Percentiles rank a stretch among this genome's conserved stretches.
These are phyloP conservation scores for Talaromyces sp. DNA, from an alignment of 2,329 filamentous ascomycete genomes.

Conservation along the genomic window DNA sequence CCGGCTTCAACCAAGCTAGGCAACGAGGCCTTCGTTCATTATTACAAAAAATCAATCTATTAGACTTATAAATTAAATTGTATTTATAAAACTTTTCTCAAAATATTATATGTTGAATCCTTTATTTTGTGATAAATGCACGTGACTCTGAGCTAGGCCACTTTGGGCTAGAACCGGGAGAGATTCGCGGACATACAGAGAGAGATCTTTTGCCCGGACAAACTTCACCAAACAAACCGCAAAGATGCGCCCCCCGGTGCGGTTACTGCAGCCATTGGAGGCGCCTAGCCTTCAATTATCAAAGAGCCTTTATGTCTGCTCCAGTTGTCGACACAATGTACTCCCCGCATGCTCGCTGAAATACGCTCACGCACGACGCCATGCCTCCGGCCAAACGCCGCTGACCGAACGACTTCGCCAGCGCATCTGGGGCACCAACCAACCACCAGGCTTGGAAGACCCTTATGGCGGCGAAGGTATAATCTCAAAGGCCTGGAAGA, in stretches of 20 bases:
- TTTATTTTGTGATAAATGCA: not conserved
- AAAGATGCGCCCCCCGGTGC: slow-evolving; percentile 35
- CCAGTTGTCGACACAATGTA: slow-evolving; percentile 34
- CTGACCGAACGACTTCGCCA: slow-evolving; percentile 44
- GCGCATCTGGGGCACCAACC: slow-evolving; percentile 48
- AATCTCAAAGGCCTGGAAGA: slow-evolving; percentile 24
- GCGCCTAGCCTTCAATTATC: slow-evolving; percentile 23
- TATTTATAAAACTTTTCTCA: too few species aligned
- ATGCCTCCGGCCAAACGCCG: slow-evolving; percentile 30
- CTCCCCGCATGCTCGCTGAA: slow-evolving; percentile 23
- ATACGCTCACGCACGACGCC: slow-evolving; percentile 32
- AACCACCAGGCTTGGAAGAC: slow-evolving; percentile 45
- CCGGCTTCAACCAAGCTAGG: too few species aligned
- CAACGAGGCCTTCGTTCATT: too few species aligned
- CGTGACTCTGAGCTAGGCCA: not conserved
- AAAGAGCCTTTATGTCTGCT: slow-evolving; percentile 34
- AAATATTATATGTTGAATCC: too few species aligned
- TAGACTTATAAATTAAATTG: too few species aligned
- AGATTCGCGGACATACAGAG: not conserved
- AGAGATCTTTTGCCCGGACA: not conserved
- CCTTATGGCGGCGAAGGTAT: slow-evolving; percentile 41
- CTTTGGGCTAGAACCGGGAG: not conserved
- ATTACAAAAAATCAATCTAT: too few species aligned
- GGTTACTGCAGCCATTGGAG: slow-evolving; percentile 33
- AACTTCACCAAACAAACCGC: slow-evolving; percentile 9